Conservation (phyloP, 306 rosid genomes). For the Carpinus viminea region DNA sequence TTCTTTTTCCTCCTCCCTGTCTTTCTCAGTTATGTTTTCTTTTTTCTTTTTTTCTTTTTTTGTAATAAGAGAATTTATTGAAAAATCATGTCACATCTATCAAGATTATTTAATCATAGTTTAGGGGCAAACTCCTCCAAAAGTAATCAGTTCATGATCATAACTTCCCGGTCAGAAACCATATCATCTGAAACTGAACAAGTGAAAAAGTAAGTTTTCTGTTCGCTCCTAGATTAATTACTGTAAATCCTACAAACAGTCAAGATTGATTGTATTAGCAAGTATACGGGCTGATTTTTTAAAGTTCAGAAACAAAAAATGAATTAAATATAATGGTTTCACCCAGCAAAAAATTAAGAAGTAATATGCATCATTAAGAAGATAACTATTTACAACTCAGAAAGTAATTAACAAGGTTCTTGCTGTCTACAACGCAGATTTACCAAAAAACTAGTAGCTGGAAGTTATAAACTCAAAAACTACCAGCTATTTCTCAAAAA, state of each 20-base stretch:
- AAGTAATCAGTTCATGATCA: not conserved
- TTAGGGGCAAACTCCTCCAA: not conserved
- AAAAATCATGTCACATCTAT: not conserved
- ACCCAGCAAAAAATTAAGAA: not conserved
- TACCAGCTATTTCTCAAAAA: constrained; percentile 34
- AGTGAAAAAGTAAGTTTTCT: not conserved
- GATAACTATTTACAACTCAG: constrained; percentile 31
- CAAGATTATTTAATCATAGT: not conserved
- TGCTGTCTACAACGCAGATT: constrained; percentile 10
- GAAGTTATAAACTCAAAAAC: constrained; percentile 33
- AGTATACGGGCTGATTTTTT: not conserved
- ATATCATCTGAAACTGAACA: not conserved
- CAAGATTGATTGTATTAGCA: not conserved
- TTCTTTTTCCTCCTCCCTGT: not conserved
- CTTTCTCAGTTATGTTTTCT: not conserved
- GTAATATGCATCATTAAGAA: constrained; percentile 3
- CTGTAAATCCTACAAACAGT: not conserved
- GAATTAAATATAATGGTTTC: not conserved
- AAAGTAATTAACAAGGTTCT: constrained; percentile 25
- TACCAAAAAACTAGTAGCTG: constrained; percentile 28
- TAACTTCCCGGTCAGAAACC: not conserved
- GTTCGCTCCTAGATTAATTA: not conserved
- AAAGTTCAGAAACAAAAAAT: too few species aligned
- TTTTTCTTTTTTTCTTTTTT: not conserved
- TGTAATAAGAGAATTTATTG: not conserved